Base-by-base conservation (phyloP, 352 stramenopile species). In the Pythium scleroteichum region DNA sequence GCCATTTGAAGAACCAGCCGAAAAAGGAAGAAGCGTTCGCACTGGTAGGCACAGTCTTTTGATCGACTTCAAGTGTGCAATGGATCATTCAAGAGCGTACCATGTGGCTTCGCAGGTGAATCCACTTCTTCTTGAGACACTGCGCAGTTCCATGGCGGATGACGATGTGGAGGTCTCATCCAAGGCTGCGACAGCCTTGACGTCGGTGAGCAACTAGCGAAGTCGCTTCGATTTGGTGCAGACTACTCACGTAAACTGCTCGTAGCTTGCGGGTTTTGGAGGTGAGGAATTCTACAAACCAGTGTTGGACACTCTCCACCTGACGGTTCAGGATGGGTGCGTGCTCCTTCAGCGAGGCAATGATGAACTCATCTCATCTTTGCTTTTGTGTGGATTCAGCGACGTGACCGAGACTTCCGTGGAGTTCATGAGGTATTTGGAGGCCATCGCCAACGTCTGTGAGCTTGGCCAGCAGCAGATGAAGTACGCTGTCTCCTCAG, bases 341-440 rank as follows among this genome's bases (percentile, higher is more conserved):
- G 49, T 39, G 1, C 46, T 33, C 16, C 24, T 22, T n/a, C n/a
- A n/a, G n/a, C n/a, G n/a, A n/a, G n/a, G n/a, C n/a, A n/a, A n/a
- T n/a, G n/a, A n/a, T n/a, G n/a, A n/a, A n/a, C n/a, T n/a, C n/a
- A n/a, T n/a, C n/a, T n/a, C n/a, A n/a, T n/a, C n/a, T n/a, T n/a
- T n/a, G n/a, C n/a, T 6, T 16, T 29, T 32, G 10, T 7, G 19
- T 50, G 14, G 1, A 19, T n/a, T 40, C 39, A 76, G 68, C 5
- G 42, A 73, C n/a, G 58, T 71, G 14, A n/a, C 54, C 2, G 55
- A 90, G 71, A 66, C 66, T 44, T 92, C 82, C 4, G 72, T 90
- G 16, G 78, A 91, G 52, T 92, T 79, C 47, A 86, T 94, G 73
- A 80, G 86, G 19, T 91, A 87, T 47, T 60, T 95, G 14, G 86